Base-by-base conservation (phyloP, 306 rosid species). In the Astragalus membranaceus region DNA sequence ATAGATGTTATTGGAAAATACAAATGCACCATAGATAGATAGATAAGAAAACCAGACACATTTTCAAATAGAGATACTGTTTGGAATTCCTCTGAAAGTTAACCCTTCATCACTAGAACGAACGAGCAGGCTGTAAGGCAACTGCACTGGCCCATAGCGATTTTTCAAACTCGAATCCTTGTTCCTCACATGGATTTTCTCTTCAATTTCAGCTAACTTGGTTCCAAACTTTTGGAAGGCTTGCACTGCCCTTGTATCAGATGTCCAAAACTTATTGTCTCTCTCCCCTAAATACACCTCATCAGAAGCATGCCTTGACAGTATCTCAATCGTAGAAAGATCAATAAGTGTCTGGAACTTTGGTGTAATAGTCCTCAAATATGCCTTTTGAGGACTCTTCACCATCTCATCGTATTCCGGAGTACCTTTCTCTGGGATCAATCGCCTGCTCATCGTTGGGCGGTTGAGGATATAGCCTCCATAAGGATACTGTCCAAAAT, bases 301-400 rank as follows among this genome's bases (percentile, higher is more conserved):
- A 41, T 37, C 66, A 15, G 66, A 60, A 60, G 66, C 48, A 60
- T 60, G 66, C 16, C 66, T 60, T 14, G 66, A 60, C 33, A 61
- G 10, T 16, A 61, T 30, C 35, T 61, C 50, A 9, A 61, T 61
- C 15, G 41, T 50, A 16, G 67, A 39, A 39, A 61, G 67, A 61
- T 61, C 50, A 41, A 61, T 2, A 5, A 61, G 67, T 0, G 67
- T 61, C 13, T 61, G 35, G 16, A 4, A 41, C 23, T 61, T 61
- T 16, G 67, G 67, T 17, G 67, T 61, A 39, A 61, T 61, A 10
- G 67, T 61, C 41, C 67, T 39, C 50, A 61, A 61, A 41, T 61
- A 61, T 16, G 67, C 67, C 15, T 61, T 61, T 37, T 61, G 67
- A 39, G 42, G 42, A 17, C 6, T 61, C 8, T 39, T 30, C 15